Conservation (phyloP, 139 green algal genomes). For the Desmodesmus armatus region DNA sequence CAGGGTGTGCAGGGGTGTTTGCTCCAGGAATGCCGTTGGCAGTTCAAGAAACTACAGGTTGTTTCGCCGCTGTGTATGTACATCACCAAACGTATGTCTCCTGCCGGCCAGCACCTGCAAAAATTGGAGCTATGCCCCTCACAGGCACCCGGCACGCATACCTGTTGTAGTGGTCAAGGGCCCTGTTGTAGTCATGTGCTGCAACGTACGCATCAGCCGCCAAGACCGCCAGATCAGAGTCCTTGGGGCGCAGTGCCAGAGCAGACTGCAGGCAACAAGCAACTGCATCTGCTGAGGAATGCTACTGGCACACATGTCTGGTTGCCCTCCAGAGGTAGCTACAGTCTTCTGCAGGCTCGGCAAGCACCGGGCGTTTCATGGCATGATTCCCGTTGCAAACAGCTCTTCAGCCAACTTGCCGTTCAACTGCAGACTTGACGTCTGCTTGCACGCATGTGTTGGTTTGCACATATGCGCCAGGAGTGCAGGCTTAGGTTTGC, state of each 20-base stretch:
- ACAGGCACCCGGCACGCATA: background rate
- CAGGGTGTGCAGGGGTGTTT: no score
- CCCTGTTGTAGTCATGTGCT: slow-evolving; percentile 79
- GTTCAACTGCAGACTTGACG: no score
- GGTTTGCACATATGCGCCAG: background rate
- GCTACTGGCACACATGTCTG: background rate
- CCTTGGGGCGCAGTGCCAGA: slow-evolving; percentile 21
- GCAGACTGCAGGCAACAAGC: slow-evolving; percentile 15
- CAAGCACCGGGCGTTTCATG: no score
- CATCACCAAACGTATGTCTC: background rate
- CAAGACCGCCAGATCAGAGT: slow-evolving; percentile 50
- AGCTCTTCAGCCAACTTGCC: no score
- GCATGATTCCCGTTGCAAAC: no score
- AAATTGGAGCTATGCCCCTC: no score
- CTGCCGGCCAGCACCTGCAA: background rate
- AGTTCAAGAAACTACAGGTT: no score
- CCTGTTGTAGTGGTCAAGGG: slow-evolving; percentile 83
- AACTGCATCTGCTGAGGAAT: background rate
- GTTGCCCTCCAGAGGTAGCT: background rate
- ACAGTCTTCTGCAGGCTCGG: background rate
- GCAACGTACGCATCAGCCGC: slow-evolving; percentile 68
- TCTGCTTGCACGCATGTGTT: background rate
- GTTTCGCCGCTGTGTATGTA: no score
- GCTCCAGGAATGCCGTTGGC: no score
- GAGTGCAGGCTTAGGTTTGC: background rate